A percentile compares a stretch with the other conserved stretches of the same genome.
These are phyloP conservation scores for Capsicum rhomboideum DNA, from an alignment of 257 asterid genomes.

Conservation along the genomic window DNA sequence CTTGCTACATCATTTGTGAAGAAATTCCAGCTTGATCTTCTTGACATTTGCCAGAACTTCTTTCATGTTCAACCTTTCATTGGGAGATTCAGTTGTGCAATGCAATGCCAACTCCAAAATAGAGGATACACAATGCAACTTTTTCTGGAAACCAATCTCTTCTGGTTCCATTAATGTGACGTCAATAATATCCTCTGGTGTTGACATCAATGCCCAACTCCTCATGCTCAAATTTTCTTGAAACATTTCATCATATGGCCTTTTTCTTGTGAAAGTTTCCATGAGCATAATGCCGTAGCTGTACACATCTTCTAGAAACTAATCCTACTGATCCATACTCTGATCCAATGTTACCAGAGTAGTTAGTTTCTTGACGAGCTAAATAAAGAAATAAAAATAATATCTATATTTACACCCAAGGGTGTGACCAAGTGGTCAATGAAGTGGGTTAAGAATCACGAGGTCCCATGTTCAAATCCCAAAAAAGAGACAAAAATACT, in stretches of 20 bases:
- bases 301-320: constrained; percentile 1
- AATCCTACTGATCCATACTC: not conserved
- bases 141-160: not conserved
- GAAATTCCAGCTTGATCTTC: not conserved
- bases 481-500: too few species aligned
- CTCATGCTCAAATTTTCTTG: not conserved
- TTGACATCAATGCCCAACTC: not conserved
- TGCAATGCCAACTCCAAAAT: constrained; percentile 3
- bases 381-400: not conserved
- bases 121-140: not conserved
- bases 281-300: constrained; percentile 3
- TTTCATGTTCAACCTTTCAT: constrained; percentile 1
- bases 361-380: not conserved
- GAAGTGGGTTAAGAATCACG: too few species aligned
- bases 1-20: not conserved
- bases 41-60: not conserved
- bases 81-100: constrained; percentile 1
- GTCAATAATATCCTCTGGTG: not conserved
- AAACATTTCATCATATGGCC: not conserved
- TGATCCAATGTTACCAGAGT: not conserved
- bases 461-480: too few species aligned
- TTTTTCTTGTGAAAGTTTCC: constrained; percentile 3
- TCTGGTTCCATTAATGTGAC: not conserved
- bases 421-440: too few species aligned
- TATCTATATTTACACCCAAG: too few species aligned